These are phyloP conservation scores for Trichoderma sp. DNA, from an alignment of 2,329 filamentous ascomycete species.

Conservation along the genomic window DNA sequence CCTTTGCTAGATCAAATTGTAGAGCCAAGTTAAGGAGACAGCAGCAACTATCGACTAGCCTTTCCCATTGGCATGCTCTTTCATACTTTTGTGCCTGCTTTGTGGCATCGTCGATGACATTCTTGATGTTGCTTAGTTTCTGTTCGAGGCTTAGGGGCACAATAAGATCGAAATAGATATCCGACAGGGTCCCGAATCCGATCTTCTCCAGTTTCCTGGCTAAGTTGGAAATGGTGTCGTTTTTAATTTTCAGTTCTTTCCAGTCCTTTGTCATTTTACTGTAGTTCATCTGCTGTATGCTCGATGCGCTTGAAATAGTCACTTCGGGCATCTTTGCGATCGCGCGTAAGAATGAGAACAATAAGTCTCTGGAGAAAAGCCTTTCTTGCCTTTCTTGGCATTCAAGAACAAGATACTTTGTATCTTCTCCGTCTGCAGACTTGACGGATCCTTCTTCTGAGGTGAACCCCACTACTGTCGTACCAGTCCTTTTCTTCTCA, in stretches of 20 bases:
- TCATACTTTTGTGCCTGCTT: neutral
- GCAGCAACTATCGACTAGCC: neutral
- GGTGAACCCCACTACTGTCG: neutral
- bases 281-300: neutral
- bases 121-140: neutral
- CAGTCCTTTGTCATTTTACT: neutral
- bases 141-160: neutral
- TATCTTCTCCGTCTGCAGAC: neutral
- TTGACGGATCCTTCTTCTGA: neutral
- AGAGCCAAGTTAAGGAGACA: neutral
- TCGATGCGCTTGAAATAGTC: slow-evolving; percentile 2
- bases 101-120: neutral
- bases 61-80: neutral
- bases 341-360: slow-evolving; percentile 31
- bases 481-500: neutral
- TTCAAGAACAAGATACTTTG: neutral
- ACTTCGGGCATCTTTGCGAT: slow-evolving; percentile 21
- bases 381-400: neutral
- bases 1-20: neutral
- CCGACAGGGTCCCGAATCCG: neutral
- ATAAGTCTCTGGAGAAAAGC: slow-evolving; percentile 28
- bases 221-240: neutral
- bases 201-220: neutral
- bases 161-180: slow-evolving; percentile 3
- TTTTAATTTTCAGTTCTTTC: neutral